phyloP scores from a whole-genome alignment of 148 eudicot species.

The Fagopyrum esculentum region DNA sequence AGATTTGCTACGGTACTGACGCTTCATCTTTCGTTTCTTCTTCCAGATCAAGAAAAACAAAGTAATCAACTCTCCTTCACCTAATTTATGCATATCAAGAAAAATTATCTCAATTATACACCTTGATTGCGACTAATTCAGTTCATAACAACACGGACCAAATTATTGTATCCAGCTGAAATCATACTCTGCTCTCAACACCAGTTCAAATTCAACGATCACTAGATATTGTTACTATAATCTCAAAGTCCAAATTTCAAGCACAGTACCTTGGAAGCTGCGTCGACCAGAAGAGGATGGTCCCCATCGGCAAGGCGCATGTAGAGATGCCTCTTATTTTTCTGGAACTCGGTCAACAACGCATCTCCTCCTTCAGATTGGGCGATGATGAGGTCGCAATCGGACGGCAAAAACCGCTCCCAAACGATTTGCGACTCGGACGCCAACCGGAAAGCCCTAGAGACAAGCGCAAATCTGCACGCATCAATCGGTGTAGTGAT shows the following conservation, averaged over 20 bases:
- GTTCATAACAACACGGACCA: no score
- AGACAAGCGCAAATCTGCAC: slow-evolving; percentile 27
- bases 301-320: slow-evolving; percentile 27
- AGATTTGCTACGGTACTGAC: not conserved
- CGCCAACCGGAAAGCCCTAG: slow-evolving; percentile 32
- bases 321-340: slow-evolving; percentile 37
- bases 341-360: slow-evolving; percentile 11
- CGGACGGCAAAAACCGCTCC: slow-evolving; percentile 44
- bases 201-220: not conserved
- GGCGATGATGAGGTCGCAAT: slow-evolving; percentile 29
- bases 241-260: no score
- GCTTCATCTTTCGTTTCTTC: not conserved
- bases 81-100: no score
- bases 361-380: slow-evolving; percentile 19
- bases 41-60: no score
- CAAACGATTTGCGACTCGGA: slow-evolving; percentile 51
- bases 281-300: slow-evolving; percentile 40
- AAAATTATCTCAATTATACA: no score
- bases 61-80: no score
- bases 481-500: slow-evolving; percentile 38
- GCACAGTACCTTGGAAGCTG: slow-evolving; percentile 53
- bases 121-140: no score
- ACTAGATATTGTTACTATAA: no score
- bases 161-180: not conserved
- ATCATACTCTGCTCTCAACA: not conserved